phyloP scores from a whole-genome alignment of 169 alveolate genomes.

The Eimeria praecox region DNA sequence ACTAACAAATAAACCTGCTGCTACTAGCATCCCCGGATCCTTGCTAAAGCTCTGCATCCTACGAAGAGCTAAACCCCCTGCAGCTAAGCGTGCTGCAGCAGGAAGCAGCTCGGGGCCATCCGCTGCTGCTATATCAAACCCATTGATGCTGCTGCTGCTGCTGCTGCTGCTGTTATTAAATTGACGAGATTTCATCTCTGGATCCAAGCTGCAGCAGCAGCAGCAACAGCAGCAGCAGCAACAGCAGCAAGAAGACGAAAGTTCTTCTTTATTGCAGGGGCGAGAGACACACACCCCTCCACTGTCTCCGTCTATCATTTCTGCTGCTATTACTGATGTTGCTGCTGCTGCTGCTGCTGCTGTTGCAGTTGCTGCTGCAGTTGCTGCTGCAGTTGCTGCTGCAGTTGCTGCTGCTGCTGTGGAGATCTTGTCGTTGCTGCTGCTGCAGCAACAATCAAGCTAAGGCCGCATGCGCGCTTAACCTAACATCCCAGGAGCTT shows the following conservation, averaged over 20 bases:
- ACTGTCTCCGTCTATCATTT: not conserved
- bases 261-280: not conserved
- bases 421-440: not conserved
- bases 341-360: not conserved
- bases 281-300: not conserved
- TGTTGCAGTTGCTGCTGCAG: constrained; percentile 2
- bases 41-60: constrained; percentile 32
- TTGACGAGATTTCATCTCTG: not conserved
- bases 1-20: constrained; percentile 8
- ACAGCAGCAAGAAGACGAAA: constrained; percentile 1
- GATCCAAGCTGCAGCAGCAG: constrained; percentile 21
- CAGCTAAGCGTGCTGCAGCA: constrained; percentile 53
- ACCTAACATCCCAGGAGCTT: constrained; percentile 12
- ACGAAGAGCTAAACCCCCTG: constrained; percentile 41
- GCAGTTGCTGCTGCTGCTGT: not conserved
- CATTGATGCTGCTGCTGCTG: not conserved
- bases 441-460: constrained; percentile 21
- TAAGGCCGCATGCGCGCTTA: constrained; percentile 17
- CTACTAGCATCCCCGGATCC: constrained; percentile 41
- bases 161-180: not conserved
- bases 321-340: constrained; percentile 3
- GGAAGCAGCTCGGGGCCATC: constrained; percentile 34
- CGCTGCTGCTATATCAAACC: not conserved
- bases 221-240: constrained; percentile 56
- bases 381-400: constrained; percentile 1